A percentile compares a stretch with the other conserved stretches of the same genome.
phyloP scores from a whole-genome alignment of 257 asterid species.

The Gentiana dahurica region DNA sequence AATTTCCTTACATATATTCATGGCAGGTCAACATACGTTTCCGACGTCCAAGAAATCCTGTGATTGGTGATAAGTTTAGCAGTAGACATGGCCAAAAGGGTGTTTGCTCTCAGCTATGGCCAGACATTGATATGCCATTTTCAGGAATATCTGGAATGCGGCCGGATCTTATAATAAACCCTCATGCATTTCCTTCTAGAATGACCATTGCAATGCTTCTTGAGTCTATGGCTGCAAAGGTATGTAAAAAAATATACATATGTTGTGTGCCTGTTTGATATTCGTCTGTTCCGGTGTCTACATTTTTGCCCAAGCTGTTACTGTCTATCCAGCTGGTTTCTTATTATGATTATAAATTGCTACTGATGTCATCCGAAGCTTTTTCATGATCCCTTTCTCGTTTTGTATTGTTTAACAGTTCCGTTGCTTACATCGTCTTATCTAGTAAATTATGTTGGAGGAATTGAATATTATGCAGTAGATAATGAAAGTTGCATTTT shows the following conservation, averaged over 20 bases:
- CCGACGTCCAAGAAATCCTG: constrained; percentile 77
- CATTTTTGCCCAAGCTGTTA: no score
- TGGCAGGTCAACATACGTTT: constrained; percentile 81
- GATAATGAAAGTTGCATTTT: neutral
- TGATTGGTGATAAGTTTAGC: constrained; percentile 96
- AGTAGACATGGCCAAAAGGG: constrained; percentile 99
- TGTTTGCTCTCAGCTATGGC: constrained; percentile 98
- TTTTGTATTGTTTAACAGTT: no score
- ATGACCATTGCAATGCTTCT: constrained; percentile 98
- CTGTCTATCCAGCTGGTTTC: neutral
- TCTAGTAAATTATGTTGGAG: no score
- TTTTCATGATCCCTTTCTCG: no score
- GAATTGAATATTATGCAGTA: no score
- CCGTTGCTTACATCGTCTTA: no score
- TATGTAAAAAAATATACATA: constrained; percentile 12
- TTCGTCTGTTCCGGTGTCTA: no score
- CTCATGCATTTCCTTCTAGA: constrained; percentile 97
- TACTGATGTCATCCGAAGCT: no score
- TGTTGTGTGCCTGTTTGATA: neutral
- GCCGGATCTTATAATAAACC: constrained; percentile 96
- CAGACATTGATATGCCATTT: constrained; percentile 92
- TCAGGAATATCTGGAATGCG: constrained; percentile 84
- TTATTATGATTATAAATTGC: neutral
- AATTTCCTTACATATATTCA: constrained; percentile 5
- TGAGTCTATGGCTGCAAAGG: constrained; percentile 98